Base-by-base conservation (phyloP, 1,139 yeast genomes). In the Saccharomyces pastorianus region DNA sequence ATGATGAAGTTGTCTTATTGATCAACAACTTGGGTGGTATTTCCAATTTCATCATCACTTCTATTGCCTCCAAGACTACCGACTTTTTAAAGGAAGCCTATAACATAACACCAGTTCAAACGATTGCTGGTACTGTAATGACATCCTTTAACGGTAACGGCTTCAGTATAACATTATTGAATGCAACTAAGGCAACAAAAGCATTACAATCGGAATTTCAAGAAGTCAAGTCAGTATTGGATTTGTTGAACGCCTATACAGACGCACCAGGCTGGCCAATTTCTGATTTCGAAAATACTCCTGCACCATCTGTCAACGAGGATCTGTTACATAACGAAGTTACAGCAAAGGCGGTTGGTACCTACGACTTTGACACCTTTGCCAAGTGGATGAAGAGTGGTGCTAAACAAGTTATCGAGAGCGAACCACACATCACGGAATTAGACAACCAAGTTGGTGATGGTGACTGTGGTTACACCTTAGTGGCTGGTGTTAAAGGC, bases 391-490 rank as follows among this genome's bases (percentile, higher is more conserved):
- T 68, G 66, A 61, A 63, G 46, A 61, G 70, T 2, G 91, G 88
- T 31, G 79, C 88, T 61, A 63, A 77, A 63, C 52, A 71, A 70
- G 67, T 80, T 70, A 62, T 77, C 68, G 65, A 76, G 69, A 73
- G 76, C 17, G 97, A 90, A 68, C 95, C 96, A 4, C 79, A 81
- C 61, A 85, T 91, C 64, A 91, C 97, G 0, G 79, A 82, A 58
- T 84, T 86, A 62, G 98, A 91, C 65, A 87, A 95, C 1, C 77
- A 84, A 61, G 97, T 93, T 1, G 98, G 98, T 57, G 98, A 91
- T 69, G 98, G 98, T 62, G 98, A 91, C 68, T 90, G 97, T 72
- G 98, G 98, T 49, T 95, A 88, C 64, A 91, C 97, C 0, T 74
- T 91, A 58, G 88, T 84, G 14, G 79, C 81, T 29, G 97, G 97